phyloP scores from a whole-genome alignment of 2,329 filamentous ascomycete species.

The Penicillium sp. region DNA sequence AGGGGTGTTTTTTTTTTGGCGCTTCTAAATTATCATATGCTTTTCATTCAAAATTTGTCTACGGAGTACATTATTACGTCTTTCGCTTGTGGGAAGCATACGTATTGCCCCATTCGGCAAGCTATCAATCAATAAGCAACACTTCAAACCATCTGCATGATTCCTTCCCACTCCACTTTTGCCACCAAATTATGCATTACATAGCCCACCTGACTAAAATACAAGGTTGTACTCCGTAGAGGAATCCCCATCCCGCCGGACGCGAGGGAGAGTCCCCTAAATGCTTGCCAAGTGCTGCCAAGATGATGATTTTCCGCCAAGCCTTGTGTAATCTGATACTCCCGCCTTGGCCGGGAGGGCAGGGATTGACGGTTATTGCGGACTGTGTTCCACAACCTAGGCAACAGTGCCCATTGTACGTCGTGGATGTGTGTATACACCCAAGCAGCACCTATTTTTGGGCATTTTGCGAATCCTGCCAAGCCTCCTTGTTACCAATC shows the following conservation, averaged over 20 bases:
- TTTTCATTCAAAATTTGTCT: background rate
- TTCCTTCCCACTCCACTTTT: background rate
- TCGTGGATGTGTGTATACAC: background rate
- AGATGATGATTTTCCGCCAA: conserved; percentile 26
- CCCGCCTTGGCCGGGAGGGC: conserved; percentile 23
- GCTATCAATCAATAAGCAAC: conserved; percentile 3
- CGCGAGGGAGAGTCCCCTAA: conserved; percentile 18
- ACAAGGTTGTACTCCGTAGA: conserved; percentile 6
- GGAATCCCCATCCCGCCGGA: conserved; percentile 15
- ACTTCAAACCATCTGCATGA: background rate
- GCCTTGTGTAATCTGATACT: conserved; percentile 25
- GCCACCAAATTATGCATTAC: background rate
- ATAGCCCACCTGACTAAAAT: conserved; percentile 11
- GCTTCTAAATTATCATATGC: background rate
- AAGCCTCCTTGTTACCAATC: conserved; percentile 14
- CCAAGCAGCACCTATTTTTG: conserved; percentile 1
- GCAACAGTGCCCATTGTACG: conserved; percentile 5
- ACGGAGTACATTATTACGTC: background rate
- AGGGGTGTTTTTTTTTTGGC: conserved; percentile 4
- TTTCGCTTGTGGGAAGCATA: conserved; percentile 4
- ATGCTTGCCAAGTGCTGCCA: conserved; percentile 26
- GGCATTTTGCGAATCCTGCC: conserved; percentile 11
- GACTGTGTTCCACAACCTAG: conserved; percentile 18
- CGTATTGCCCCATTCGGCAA: background rate
- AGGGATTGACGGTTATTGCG: conserved; percentile 14